Percentiles rank a stretch among this genome's conserved stretches.
These are phyloP conservation scores for Suillus decipiens DNA, from an alignment of 768 basidiomycete species.

Conservation along the genomic window DNA sequence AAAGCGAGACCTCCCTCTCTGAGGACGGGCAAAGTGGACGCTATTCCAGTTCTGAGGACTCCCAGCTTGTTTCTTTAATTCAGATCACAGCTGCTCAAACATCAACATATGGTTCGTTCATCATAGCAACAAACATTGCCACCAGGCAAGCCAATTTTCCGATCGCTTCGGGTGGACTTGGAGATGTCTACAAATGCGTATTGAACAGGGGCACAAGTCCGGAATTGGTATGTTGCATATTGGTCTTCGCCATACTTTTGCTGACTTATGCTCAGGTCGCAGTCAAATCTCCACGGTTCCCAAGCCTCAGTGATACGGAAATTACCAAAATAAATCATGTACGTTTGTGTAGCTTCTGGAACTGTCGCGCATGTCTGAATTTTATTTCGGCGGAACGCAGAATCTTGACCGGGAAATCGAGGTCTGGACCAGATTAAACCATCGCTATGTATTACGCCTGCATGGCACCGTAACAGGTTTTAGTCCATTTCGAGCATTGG, in stretches of 20 bases:
- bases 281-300: conserved; percentile 7
- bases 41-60: not conserved
- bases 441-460: no score
- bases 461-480: no score
- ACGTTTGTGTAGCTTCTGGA: not conserved
- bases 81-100: not conserved
- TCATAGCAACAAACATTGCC: no score
- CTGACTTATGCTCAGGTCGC: conserved; percentile 9
- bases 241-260: not conserved
- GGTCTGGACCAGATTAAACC: no score
- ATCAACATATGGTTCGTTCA: not conserved
- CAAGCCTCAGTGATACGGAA: not conserved
- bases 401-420: no score
- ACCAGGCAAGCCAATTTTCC: not conserved
- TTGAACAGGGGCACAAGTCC: not conserved
- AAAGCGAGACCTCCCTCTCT: not conserved
- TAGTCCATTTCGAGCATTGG: no score
- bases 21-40: not conserved
- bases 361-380: not conserved
- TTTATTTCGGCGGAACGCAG: not conserved
- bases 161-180: conserved; percentile 38
- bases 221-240: not conserved
- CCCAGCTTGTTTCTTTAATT: not conserved
- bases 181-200: conserved; percentile 44
- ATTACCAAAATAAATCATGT: not conserved